phyloP scores from a whole-genome alignment of 192 early-diverging fungal genomes.

The Entophlyctis helioformis region DNA sequence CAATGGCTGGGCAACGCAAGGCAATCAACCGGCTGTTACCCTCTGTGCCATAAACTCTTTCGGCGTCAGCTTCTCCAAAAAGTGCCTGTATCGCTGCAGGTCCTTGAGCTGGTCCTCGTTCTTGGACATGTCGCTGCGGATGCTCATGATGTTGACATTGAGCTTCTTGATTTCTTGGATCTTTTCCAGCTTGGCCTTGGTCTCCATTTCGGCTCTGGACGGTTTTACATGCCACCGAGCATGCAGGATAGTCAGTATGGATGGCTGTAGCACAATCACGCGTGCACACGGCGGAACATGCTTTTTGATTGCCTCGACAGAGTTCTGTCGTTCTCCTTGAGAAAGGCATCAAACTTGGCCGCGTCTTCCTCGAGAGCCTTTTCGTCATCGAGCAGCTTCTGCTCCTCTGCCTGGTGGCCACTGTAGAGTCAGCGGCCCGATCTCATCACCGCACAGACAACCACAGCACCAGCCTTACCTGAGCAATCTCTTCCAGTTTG shows the following conservation, averaged over 20 bases:
- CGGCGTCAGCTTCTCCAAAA: constrained; percentile 46
- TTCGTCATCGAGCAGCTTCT: constrained; percentile 48
- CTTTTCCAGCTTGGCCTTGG: constrained; percentile 47
- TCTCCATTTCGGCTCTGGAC: constrained; percentile 45
- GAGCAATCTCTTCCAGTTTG: constrained; percentile 46
- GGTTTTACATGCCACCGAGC: neutral
- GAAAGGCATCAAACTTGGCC: constrained; percentile 46
- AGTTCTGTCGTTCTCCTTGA: constrained; percentile 53
- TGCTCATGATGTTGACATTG: constrained; percentile 44
- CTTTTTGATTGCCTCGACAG: constrained; percentile 47
- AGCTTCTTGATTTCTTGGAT: constrained; percentile 50
- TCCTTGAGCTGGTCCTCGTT: constrained; percentile 51
- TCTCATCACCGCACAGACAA: neutral
- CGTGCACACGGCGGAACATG: too few species aligned
- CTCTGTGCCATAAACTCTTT: constrained; percentile 29
- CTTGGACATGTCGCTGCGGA: constrained; percentile 45
- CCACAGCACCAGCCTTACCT: constrained; percentile 11
- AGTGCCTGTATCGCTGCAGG: constrained; percentile 41
- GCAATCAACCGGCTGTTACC: too few species aligned
- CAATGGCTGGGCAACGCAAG: too few species aligned
- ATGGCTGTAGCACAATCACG: too few species aligned
- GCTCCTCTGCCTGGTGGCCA: constrained; percentile 31
- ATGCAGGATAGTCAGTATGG: too few species aligned
- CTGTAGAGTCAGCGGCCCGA: too few species aligned
- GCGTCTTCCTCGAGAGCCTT: constrained; percentile 49